Conservation (phyloP, 176 grass and related monocot species). For the Guadua angustifolia region DNA sequence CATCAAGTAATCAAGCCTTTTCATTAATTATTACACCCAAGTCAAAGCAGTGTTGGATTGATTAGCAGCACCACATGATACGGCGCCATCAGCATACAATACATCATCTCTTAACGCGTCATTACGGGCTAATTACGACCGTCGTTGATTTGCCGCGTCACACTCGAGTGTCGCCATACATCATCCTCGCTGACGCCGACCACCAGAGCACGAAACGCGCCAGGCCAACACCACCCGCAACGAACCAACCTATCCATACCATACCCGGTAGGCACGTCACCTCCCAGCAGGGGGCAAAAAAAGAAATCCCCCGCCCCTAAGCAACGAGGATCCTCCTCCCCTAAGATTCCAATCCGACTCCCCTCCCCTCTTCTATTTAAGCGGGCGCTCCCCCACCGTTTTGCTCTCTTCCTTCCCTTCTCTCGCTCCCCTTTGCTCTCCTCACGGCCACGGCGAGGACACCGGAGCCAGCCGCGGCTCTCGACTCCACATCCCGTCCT, state of each 20-base stretch:
- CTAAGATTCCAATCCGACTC: conserved; percentile 43
- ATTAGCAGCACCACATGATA: too few relatives aligned
- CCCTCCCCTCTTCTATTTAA: conserved; percentile 16
- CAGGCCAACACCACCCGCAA: background rate
- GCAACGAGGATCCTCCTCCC: conserved; percentile 12
- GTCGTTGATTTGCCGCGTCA: background rate
- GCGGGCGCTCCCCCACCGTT: background rate
- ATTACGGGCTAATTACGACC: background rate
- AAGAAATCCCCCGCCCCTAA: background rate
- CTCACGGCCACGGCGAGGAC: conserved; percentile 26
- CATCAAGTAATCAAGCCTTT: too few relatives aligned
- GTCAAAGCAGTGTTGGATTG: too few relatives aligned
- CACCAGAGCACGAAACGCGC: background rate
- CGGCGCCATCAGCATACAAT: too few relatives aligned
- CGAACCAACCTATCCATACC: conserved; percentile 24
- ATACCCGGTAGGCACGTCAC: background rate
- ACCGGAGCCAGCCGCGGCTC: conserved; percentile 17
- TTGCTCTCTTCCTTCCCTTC: background rate
- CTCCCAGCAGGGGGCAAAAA: background rate
- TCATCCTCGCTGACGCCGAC: background rate
- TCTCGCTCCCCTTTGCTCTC: background rate
- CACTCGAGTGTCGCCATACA: too few relatives aligned
- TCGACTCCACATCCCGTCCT: background rate
- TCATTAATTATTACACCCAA: too few relatives aligned
- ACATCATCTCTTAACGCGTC: too few relatives aligned